Evolutionary conservation across 768 basidiomycete species (phyloP), one percentile per base, ranked within the genome.

Genomic region (Hemileccinum impolitum): DNA sequence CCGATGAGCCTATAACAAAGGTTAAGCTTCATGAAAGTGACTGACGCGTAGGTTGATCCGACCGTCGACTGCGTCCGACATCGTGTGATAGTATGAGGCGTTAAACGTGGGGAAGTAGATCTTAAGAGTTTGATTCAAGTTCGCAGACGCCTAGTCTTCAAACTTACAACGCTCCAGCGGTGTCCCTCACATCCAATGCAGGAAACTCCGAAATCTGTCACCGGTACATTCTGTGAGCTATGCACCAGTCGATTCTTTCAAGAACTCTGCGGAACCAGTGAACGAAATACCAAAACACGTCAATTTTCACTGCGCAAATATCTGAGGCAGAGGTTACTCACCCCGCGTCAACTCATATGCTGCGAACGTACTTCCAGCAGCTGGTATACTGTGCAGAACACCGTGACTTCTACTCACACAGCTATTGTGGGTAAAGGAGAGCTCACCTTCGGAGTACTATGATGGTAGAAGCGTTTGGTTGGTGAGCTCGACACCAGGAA

Each of bases 361-460:
- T 11, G 89, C 85, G 56, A 96, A 95, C 3, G 94, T 96, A 56
- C 85, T 84, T 37, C 82, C 94, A 12, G 92, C 93, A 6, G 94
- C 90, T 13, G 94, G 94, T 59, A 94, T 91, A 67, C 91, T 92
- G 44, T 32, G 15, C 41, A 30, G 3, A 40, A 41, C 1, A 43
- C 3, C 11, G 12, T 51, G 18, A 40, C 6, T 7, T 32, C 4
- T 21, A 18, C 2, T 41, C 26, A 30, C n/a, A 44, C 32, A 0
- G 4, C 4, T 1, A 0, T 26, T 13, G 26, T 2, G 6, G 4
- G 35, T 9, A 10, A 12, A 15, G 26, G 17, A 31, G 14, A 23
- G 18, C 39, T 21, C 12, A 82, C 84, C 82, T 87, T 77, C 84
- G 73, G 39, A 87, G 55, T 28, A 87, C 84, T 87, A 53, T 9